Base-by-base conservation (phyloP, 148 eudicot species). In the Chenopodium suecicum region DNA sequence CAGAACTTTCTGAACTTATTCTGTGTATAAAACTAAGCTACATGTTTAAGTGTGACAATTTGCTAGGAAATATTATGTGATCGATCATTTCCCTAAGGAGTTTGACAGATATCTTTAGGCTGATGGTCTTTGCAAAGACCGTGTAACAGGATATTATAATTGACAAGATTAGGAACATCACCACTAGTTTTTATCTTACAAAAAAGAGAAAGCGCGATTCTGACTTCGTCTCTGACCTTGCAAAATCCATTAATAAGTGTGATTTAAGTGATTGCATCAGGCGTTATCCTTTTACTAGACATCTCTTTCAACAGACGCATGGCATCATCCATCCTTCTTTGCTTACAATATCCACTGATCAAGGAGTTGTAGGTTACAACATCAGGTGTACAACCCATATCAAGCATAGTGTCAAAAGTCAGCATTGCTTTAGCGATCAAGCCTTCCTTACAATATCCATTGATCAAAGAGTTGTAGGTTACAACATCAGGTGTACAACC, bases 291-390 rank as follows among this genome's bases (percentile, higher is more conserved):
- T 74, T 70, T 25, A 2, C 9, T 63, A 22, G 60, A 73, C 87
- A 82, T 83, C 2, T 72, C 78, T 67, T 32, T 76, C 11, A 84
- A 82, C 22, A 87, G 62, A 66, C 47, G 31, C 79, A 79, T 47
- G 54, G 54, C 54, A 13, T 50, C 54, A 9, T 50, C 16, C 54
- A 77, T 76, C 83, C 81, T 84, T 68, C 79, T 70, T 60, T 64
- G 75, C 78, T 82, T 79, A 70, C 78, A 82, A 56, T 78, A 82
- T 58, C 88, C 90, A 76, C 84, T 83, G 14, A 88, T 82, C 79
- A 88, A 77, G 31, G 73, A 50, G 16, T 31, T 82, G 69, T 82
- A 86, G 68, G 87, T 78, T 58, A 88, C 48, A 86, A 62, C 78
- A 84, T 84, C 69, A 47, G 34, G 73, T 29, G 54, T 34, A 58